These are phyloP conservation scores for Calonectria crousiana DNA, from an alignment of 2,329 filamentous ascomycete species.

Conservation along the genomic window DNA sequence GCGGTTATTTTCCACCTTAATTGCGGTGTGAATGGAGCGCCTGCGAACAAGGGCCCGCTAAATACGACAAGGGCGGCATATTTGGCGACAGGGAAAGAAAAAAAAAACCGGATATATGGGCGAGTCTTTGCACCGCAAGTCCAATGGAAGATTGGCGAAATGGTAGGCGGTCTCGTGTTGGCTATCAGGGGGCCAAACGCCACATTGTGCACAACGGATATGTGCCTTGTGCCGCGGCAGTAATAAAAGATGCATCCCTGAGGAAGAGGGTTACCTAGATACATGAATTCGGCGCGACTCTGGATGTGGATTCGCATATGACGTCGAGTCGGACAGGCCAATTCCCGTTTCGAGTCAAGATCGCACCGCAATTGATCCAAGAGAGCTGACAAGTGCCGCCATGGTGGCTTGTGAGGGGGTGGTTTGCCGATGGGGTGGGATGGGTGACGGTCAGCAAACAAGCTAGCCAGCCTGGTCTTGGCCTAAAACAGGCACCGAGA, in stretches of 20 bases:
- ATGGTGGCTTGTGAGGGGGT: neutral
- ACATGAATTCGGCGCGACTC: neutral
- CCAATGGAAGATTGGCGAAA: neutral
- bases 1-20: neutral
- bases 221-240: neutral
- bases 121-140: neutral
- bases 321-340: neutral
- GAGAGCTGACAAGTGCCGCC: conserved; percentile 9
- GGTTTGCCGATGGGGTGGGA: conserved; percentile 16
- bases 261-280: neutral
- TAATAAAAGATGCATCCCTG: neutral
- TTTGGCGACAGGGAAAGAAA: neutral
- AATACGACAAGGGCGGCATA: neutral
- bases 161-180: neutral
- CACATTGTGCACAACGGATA: neutral
- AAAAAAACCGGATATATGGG: neutral
- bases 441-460: conserved; percentile 8
- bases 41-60: neutral
- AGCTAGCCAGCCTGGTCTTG: conserved; percentile 3
- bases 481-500: conserved; percentile 18
- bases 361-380: neutral
- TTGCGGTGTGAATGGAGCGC: conserved; percentile 18
- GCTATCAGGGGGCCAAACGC: neutral
- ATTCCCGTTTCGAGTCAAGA: conserved; percentile 1
- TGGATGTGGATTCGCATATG: neutral